phyloP scores from a whole-genome alignment of 148 eudicot genomes.

The Rhododendron ferrugineum region DNA sequence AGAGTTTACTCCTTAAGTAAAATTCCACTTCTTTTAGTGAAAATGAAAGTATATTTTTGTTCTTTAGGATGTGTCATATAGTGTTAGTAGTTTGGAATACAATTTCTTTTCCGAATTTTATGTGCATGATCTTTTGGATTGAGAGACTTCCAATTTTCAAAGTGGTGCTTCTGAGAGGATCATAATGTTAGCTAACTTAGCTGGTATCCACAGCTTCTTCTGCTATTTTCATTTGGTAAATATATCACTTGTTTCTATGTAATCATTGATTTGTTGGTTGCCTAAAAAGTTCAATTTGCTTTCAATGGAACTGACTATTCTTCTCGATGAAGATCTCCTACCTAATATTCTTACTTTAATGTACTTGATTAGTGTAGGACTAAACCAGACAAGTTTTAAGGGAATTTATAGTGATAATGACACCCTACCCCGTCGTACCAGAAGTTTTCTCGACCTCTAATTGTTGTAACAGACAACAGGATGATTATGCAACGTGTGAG shows the following conservation, averaged over 20 bases:
- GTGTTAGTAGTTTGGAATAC: neutral
- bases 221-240: neutral
- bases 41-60: conserved; percentile 3
- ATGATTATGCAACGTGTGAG: conserved; percentile 19
- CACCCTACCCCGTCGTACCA: neutral
- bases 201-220: neutral
- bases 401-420: conserved; percentile 1
- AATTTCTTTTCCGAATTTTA: neutral
- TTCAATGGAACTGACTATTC: neutral
- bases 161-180: neutral
- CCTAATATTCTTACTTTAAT: neutral
- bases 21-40: conserved; percentile 13
- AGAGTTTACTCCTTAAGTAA: conserved; percentile 29
- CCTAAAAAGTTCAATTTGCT: neutral
- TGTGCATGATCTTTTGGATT: neutral
- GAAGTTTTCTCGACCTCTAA: conserved; percentile 11
- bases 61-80: neutral
- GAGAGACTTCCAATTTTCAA: neutral
- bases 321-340: neutral
- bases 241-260: neutral
- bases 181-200: neutral
- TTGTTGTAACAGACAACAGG: conserved; percentile 5
- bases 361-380: neutral
- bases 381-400: neutral
- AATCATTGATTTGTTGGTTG: neutral